Base-by-base conservation (phyloP, 2,329 filamentous ascomycete genomes). In the Fusarium nanum region DNA sequence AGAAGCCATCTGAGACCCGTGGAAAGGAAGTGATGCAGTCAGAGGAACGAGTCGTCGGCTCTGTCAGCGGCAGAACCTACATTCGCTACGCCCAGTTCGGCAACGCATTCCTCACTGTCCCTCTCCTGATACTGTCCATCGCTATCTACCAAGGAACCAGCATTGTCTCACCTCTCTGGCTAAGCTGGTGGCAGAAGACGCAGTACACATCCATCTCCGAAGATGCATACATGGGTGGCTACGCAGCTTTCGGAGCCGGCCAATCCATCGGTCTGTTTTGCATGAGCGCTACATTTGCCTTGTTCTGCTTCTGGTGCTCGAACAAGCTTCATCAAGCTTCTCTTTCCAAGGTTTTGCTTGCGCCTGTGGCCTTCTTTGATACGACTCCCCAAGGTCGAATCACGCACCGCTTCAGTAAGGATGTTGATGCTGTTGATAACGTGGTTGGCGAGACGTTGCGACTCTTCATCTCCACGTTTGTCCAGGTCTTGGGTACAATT, bases 301-400 rank as follows among this genome's bases (percentile, higher is more conserved):
- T 68, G 6, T 68, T 68, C 14, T 68, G 65, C 22, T 68, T 68
- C 22, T 68, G 65, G 65, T 68, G 65, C 8, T 68, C 65, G 1
- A 68, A 68, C 49, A 60, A 69, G 6, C 65, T 68, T 34, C 65
- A 68, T 5, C 53, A 44, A 6, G 65, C 60, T 0, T 42, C 49
- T 5, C 44, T 68, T 40, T 50, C 60, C 7, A 60, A 58, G 5
- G 54, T 68, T 0, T 23, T 68, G 8, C 34, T 55, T 2, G 65
- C 65, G 0, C 65, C 65, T 1, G 34, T 68, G 0, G 60, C 65
- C 5, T 68, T 68, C 45, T 68, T 68, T 2, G 65, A 68, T 14
- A 68, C 65, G 3, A 68, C 65, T 0, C 65, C 65, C 2, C 65
- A 68, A 9, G 65, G 65, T 1, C 50, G 65, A 18, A 68, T 68